A percentile compares a stretch with the other conserved stretches of the same genome.
Conservation (phyloP, 306 rosid genomes). For the Malus sylvestris region DNA sequence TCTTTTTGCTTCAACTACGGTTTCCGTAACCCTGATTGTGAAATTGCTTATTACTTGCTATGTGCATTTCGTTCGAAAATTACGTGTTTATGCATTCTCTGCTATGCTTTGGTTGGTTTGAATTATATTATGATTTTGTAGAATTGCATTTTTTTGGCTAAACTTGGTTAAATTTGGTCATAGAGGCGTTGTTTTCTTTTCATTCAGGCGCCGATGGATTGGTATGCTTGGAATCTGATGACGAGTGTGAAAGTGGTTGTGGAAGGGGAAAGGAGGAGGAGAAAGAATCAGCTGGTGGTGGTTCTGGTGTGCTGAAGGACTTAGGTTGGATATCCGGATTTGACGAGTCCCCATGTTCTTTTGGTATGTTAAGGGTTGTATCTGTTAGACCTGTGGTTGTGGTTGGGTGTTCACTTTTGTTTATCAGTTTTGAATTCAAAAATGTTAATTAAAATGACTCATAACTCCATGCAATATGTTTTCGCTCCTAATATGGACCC, state of each 20-base stretch:
- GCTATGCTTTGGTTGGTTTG: neutral
- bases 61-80: neutral
- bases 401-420: neutral
- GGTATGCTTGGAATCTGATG: conserved; percentile 86
- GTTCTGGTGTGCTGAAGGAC: conserved; percentile 19
- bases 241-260: conserved; percentile 45
- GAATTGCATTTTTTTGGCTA: neutral
- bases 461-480: neutral
- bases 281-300: conserved; percentile 18
- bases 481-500: neutral
- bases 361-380: conserved; percentile 33
- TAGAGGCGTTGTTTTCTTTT: conserved; percentile 1
- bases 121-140: neutral
- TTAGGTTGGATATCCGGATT: conserved; percentile 31
- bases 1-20: neutral
- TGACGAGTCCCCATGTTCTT: conserved; percentile 24
- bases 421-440: conserved; percentile 3
- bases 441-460: neutral
- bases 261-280: conserved; percentile 22
- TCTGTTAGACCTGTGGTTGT: conserved; percentile 1
- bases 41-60: neutral
- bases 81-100: neutral
- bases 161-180: neutral
- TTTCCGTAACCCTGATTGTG: neutral
- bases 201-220: conserved; percentile 52